Percentiles rank a stretch among this genome's conserved stretches.
These are phyloP conservation scores for Reutealis trisperma DNA, from an alignment of 345 rosid genomes.

Conservation along the genomic window DNA sequence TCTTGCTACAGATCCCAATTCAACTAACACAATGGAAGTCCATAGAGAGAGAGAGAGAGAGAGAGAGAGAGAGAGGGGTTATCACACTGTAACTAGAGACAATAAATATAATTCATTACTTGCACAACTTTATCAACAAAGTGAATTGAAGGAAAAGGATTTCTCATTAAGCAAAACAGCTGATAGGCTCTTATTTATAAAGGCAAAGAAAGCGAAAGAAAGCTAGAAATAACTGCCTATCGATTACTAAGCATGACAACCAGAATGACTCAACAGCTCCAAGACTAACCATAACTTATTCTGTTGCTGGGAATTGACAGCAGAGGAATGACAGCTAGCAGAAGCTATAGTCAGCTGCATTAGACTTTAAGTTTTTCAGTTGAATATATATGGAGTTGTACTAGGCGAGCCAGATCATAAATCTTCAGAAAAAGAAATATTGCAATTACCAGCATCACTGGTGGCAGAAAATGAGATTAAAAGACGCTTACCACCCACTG, in stretches of 20 bases:
- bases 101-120: neutral
- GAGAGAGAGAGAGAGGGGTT: neutral
- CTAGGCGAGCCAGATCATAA: neutral
- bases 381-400: neutral
- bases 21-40: neutral
- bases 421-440: neutral
- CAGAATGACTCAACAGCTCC: no score
- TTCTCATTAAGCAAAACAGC: no score
- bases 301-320: no score
- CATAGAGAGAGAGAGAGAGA: neutral
- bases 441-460: neutral
- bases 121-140: neutral
- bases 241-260: no score
- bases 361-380: neutral
- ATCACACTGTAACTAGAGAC: neutral
- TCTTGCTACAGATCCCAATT: neutral
- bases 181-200: no score
- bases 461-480: neutral
- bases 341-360: no score
- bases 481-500: neutral
- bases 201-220: no score
- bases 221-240: no score
- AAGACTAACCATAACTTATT: no score
- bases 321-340: no score
- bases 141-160: no score